phyloP scores from a whole-genome alignment of 75 land plant genomes.

The Selaginella tamariscina region DNA sequence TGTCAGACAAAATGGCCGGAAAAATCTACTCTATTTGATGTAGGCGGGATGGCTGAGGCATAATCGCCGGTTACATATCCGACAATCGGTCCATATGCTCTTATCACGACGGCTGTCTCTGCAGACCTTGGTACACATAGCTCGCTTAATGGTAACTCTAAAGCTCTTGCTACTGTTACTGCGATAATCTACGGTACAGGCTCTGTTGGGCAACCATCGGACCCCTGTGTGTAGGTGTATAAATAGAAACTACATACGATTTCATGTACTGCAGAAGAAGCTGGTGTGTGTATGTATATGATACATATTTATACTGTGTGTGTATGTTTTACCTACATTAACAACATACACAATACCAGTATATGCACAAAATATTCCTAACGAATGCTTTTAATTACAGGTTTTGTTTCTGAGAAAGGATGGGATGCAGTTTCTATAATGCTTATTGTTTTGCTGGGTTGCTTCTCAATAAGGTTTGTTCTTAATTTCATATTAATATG shows the following conservation, averaged over 20 bases:
- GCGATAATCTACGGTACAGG: conserved; percentile 90
- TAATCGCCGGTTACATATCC: conserved; percentile 64
- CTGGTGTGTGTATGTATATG: no score
- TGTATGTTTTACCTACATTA: no score
- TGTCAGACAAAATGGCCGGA: neutral
- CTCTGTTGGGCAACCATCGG: conserved; percentile 75
- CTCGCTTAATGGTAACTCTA: conserved; percentile 57
- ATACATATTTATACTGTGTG: no score
- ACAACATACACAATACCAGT: no score
- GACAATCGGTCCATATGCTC: conserved; percentile 77
- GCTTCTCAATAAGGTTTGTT: neutral
- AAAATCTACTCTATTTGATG: conserved; percentile 65
- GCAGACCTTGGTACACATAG: conserved; percentile 81
- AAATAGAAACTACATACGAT: no score
- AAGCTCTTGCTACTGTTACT: conserved; percentile 78
- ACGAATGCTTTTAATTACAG: no score
- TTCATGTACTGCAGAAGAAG: no score
- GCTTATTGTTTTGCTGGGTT: neutral
- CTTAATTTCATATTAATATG: no score
- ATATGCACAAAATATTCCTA: no score
- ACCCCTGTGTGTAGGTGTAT: no score
- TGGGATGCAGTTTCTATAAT: neutral
- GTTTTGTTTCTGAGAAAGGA: neutral
- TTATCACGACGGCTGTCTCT: conserved; percentile 83
- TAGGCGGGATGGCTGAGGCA: conserved; percentile 70